Evolutionary conservation across 1,284 basidiomycete genomes (phyloP).

Genomic region (Cryptococcus sp.): DNA sequence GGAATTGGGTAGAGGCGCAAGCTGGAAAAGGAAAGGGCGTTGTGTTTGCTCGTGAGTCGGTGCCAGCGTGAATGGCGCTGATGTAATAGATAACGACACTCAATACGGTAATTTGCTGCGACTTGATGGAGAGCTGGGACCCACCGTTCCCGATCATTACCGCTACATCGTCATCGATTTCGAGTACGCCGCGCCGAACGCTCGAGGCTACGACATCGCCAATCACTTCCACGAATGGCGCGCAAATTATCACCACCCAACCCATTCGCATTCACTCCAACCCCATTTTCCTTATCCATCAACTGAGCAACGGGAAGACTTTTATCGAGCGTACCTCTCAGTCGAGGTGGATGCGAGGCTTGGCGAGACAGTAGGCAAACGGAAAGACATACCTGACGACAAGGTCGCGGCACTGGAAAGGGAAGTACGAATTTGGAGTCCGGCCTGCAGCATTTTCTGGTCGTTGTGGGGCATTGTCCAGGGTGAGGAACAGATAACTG

Average conservation of each 20-base stretch:
- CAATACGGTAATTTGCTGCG: slow-evolving; percentile 90
- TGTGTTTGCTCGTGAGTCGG: slow-evolving; percentile 51
- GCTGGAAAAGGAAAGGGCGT: slow-evolving; percentile 42
- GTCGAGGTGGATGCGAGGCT: slow-evolving; percentile 35
- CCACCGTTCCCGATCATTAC: slow-evolving; percentile 53
- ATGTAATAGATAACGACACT: slow-evolving; percentile 75
- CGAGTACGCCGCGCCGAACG: slow-evolving; percentile 87
- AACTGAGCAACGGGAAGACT: slow-evolving; percentile 69
- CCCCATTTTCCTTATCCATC: slow-evolving; percentile 71
- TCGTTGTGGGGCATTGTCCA: slow-evolving; percentile 89
- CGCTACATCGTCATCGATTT: slow-evolving; percentile 88
- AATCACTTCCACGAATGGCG: slow-evolving; percentile 98
- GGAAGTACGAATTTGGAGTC: slow-evolving; percentile 80
- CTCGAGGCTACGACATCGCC: slow-evolving; percentile 87
- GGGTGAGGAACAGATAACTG: slow-evolving; percentile 75
- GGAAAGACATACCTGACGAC: slow-evolving; percentile 38
- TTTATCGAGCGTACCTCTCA: slow-evolving; percentile 77
- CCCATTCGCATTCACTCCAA: slow-evolving; percentile 70
- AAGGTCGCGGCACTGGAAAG: slow-evolving; percentile 61
- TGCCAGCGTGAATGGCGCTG: not conserved
- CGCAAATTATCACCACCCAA: slow-evolving; percentile 73
- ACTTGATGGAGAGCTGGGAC: slow-evolving; percentile 61
- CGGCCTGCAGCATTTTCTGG: slow-evolving; percentile 86
- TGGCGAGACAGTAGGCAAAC: slow-evolving; percentile 33
- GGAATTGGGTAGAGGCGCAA: slow-evolving; percentile 39